Evolutionary conservation across 2,329 filamentous ascomycete species (phyloP), one percentile per base, ranked within the genome.

Genomic region (Microdochium bolleyi): DNA sequence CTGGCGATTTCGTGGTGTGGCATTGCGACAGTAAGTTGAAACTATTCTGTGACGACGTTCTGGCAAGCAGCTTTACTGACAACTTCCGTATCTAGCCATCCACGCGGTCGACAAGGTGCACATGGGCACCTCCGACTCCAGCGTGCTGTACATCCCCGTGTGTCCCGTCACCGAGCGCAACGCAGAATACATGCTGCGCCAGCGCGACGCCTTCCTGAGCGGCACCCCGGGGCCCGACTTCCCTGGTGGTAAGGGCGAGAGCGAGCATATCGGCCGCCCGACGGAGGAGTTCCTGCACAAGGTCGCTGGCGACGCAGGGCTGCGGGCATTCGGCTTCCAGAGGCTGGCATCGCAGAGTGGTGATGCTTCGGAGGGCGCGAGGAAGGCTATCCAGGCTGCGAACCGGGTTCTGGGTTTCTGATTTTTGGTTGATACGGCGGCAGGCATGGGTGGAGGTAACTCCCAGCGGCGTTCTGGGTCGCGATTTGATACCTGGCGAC

Each of bases 71-170:
- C 5, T 5, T 5, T 30, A 30, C 27, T 30, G 11, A 30, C 5
- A 30, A 11, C 5, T 11, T 11, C 11, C 27, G 27, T 11, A 30
- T 22, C 2, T 24, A 73, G 77, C 72, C 3, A 87, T 95, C 49
- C 92, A 96, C 65, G 82, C 89, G 0, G 92, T 96, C 0, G 92
- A 96, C 70, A 85, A 82, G 58, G 75, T 84, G 1, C 92, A 96
- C 64, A 69, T 68, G 1, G 92, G 92, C 1, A 75, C 70, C 1
- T 68, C 73, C 0, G 92, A 96, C 67, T 90, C 88, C 0, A 91
- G 85, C 60, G 92, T 96, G 0, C 63, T 96, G 55, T 96, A 96
- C 62, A 95, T 96, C 52, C 91, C 92, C 0, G 85, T 89, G 0
- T 94, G 88, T 52, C 91, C 92, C 0, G 76, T 90, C 27, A 95